Base-by-base conservation (phyloP, 129 eudicot species). In the Flaveria bidentis region DNA sequence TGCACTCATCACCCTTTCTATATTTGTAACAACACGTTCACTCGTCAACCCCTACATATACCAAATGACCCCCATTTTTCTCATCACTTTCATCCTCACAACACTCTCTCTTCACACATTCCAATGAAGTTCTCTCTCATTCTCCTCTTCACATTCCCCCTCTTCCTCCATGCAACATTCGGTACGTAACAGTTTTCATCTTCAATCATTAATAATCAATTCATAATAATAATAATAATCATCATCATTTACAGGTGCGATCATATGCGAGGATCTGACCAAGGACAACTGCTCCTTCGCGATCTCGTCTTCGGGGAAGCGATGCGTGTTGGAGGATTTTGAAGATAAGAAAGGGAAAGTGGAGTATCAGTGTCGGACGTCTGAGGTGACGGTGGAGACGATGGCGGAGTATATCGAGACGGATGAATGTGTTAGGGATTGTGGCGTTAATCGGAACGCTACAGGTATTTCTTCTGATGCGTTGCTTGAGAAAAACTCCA, bases 391-490 rank as follows among this genome's bases (percentile, higher is more conserved):
- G 64, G 96, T 88, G 81, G 95, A 80, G 72, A 82, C 75, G 58
- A 57, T 90, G 84, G 14, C 83, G 1, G 92, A 75, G 3, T 82
- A 86, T 75, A 84, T 93, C 9, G 98, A 93, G 87, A 86, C 84
- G 0, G 86, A 90, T 2, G 79, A 83, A 49, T 93, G 98, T 67
- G 80, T 93, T 25, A 73, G 45, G 1, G 88, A 95, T 16, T 93
- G 98, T 30, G 98, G 97, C 0, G 85, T 93, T 28, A 86, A 85
- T 44, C 74, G 96, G 12, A 74, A 82, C 18, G 62, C 81, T 0
- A 82, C 86, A 20, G 98, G 96, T 17, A 90, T 90, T 44, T 90
- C 98, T 0, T 90, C 98, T 1, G 95, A 93, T 57, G 75, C 83
- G 5, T 71, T 93, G 71, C 90, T 90, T 33, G 86, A 91, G 47